A percentile compares a stretch with the other conserved stretches of the same genome.
Evolutionary conservation across 345 rosid species (phyloP).

Genomic region (Salix koriyanagi): DNA sequence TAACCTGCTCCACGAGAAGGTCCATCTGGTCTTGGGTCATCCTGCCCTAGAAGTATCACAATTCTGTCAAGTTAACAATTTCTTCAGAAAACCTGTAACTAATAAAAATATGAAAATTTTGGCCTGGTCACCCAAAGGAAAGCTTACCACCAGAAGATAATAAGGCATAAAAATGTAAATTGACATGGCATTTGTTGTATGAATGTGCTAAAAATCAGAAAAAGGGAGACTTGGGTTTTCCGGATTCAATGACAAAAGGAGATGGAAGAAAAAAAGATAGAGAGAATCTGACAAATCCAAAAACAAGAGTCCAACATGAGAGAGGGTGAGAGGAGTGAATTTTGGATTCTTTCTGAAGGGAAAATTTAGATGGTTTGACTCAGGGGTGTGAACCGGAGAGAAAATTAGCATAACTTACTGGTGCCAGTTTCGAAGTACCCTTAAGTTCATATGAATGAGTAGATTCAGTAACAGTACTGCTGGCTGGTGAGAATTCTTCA

Average conservation of each 20-base stretch:
- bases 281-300: not conserved
- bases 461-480: constrained; percentile 67
- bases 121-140: not conserved
- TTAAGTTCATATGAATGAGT: constrained; percentile 58
- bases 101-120: not conserved
- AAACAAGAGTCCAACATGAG: not conserved
- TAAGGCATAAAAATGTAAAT: not conserved
- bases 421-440: constrained; percentile 38
- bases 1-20: constrained; percentile 95
- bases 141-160: not conserved
- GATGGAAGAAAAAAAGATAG: too few species aligned
- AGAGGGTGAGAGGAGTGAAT: not conserved
- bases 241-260: not conserved
- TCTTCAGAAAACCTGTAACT: not conserved
- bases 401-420: constrained; percentile 31
- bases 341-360: not conserved
- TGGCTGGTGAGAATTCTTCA: constrained; percentile 61
- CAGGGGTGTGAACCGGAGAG: not conserved
- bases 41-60: constrained; percentile 46
- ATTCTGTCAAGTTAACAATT: not conserved
- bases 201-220: not conserved
- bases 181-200: not conserved
- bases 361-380: not conserved
- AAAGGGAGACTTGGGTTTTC: not conserved
- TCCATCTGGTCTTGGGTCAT: constrained; percentile 91